Percentiles rank a stretch among this genome's conserved stretches.
Conservation (phyloP, 108 stramenopile species). For the Nannochloropsis salina region DNA sequence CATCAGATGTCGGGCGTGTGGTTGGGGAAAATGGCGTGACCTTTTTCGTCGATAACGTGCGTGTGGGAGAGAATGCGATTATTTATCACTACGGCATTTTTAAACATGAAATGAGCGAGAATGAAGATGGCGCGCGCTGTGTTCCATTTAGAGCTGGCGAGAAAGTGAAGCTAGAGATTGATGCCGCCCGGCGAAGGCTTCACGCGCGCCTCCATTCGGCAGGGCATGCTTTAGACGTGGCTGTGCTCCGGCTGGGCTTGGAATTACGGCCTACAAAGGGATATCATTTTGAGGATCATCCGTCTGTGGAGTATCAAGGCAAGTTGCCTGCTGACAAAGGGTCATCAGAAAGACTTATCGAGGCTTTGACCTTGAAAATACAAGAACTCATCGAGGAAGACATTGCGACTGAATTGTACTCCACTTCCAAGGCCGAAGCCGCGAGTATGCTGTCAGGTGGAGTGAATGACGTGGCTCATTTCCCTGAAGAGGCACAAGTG, state of each 20-base stretch:
- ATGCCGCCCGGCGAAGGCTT: background rate
- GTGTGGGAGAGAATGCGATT: background rate
- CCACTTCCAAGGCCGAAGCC: background rate
- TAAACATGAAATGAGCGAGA: background rate
- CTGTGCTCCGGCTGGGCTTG: constrained; percentile 43
- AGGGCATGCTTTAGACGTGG: constrained; percentile 50
- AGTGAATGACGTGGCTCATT: background rate
- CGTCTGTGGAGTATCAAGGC: constrained; percentile 48
- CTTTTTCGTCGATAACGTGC: constrained; percentile 21
- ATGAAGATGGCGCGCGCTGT: background rate
- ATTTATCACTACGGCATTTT: background rate
- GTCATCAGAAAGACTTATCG: background rate
- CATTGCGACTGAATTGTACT: background rate
- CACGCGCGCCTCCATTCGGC: constrained; percentile 45
- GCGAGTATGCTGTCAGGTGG: background rate
- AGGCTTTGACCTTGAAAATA: background rate
- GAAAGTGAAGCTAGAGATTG: constrained; percentile 19
- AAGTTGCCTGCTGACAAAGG: constrained; percentile 30
- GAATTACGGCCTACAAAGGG: constrained; percentile 39
- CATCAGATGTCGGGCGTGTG: constrained; percentile 44
- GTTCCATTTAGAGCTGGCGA: background rate
- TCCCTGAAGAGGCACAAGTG: constrained; percentile 24
- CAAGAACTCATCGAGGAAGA: background rate
- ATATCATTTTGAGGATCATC: constrained; percentile 49
- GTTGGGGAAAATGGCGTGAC: background rate